phyloP scores from a whole-genome alignment of 2,329 filamentous ascomycete genomes.

The Fusarium camptoceras region DNA sequence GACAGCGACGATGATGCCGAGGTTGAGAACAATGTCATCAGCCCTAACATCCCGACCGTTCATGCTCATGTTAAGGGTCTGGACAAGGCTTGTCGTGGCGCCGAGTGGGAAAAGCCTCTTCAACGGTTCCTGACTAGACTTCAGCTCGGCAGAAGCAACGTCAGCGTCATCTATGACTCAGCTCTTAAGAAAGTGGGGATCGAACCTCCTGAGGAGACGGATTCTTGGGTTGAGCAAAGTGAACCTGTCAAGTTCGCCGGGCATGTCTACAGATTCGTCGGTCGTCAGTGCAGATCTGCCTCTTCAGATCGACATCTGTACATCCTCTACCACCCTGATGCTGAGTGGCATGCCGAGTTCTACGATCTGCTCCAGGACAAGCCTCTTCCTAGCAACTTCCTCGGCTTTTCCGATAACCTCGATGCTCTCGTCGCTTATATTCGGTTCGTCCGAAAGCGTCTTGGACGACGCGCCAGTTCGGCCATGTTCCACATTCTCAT shows the following conservation, averaged over 20 bases:
- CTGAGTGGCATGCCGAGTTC: constrained; percentile 32
- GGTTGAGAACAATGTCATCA: constrained; percentile 3
- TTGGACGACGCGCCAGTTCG: constrained; percentile 29
- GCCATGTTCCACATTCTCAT: constrained; percentile 34
- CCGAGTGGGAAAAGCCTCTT: constrained; percentile 33
- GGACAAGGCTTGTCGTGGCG: constrained; percentile 24
- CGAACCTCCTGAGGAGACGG: constrained; percentile 27
- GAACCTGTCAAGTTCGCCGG: constrained; percentile 21
- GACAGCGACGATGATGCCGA: constrained; percentile 25
- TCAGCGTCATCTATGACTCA: constrained; percentile 33
- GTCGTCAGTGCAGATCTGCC: constrained; percentile 26
- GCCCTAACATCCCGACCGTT: constrained; percentile 17
- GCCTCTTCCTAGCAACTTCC: constrained; percentile 31
- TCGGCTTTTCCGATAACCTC: constrained; percentile 32
- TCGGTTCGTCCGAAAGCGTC: constrained; percentile 26
- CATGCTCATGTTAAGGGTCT: constrained; percentile 28
- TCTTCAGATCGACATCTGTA: constrained; percentile 30
- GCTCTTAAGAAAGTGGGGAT: constrained; percentile 26
- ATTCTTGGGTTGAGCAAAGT: constrained; percentile 27
- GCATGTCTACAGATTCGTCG: constrained; percentile 28
- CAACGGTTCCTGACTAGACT: constrained; percentile 27
- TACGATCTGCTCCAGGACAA: constrained; percentile 29
- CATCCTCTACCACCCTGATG: constrained; percentile 31
- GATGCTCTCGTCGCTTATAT: constrained; percentile 33
- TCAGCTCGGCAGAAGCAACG: constrained; percentile 19